Evolutionary conservation across 1,284 basidiomycete species (phyloP).

Genomic region (Cryptococcus sp.): DNA sequence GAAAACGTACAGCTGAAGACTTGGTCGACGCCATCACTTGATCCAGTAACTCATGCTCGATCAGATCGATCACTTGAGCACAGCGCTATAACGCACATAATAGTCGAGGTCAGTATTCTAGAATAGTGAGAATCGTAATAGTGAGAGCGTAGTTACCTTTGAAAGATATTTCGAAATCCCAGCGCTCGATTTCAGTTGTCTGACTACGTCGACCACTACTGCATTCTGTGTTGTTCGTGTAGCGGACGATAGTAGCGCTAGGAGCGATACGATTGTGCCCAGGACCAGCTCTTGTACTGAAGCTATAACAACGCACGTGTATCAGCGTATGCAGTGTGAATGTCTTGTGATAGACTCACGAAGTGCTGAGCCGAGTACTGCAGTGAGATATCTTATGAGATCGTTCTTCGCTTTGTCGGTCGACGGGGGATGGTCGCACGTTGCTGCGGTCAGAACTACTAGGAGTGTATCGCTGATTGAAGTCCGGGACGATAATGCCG

Average conservation of each 20-base stretch:
- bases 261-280: constrained; percentile 22
- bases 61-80: constrained; percentile 16
- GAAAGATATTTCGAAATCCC: constrained; percentile 3
- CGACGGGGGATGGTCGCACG: too few species aligned
- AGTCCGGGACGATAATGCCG: too few species aligned
- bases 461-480: too few species aligned
- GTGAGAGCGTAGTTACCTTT: constrained; percentile 7
- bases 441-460: too few species aligned
- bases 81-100: constrained; percentile 11
- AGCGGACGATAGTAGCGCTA: background rate
- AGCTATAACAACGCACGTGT: background rate
- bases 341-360: too few species aligned
- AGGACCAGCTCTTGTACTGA: constrained; percentile 34
- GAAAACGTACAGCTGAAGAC: constrained; percentile 18
- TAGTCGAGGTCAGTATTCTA: too few species aligned
- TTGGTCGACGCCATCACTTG: constrained; percentile 13
- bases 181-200: constrained; percentile 1
- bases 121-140: too few species aligned
- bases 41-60: constrained; percentile 15
- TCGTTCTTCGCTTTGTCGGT: too few species aligned
- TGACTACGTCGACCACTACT: constrained; percentile 3
- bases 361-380: too few species aligned
- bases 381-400: too few species aligned
- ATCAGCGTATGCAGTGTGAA: too few species aligned
- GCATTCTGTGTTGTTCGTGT: background rate